A percentile compares a stretch with the other conserved stretches of the same genome.
Conservation (phyloP, 169 alveolate species). For the Neospora caninum region DNA sequence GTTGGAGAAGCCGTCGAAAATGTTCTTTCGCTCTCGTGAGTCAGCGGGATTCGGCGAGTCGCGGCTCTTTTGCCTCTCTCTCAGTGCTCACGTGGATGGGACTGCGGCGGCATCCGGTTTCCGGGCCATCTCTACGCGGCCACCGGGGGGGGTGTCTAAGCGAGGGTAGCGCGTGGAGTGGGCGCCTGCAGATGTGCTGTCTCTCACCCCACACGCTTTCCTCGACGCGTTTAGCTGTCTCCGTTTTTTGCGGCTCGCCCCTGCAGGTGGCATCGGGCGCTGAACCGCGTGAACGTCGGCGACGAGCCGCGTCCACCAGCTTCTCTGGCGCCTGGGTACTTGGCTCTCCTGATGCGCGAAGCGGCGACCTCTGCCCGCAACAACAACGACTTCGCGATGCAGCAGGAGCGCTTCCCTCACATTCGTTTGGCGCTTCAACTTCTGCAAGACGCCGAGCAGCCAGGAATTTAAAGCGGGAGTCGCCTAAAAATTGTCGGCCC, state of each 20-base stretch:
- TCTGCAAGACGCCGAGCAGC: constrained; percentile 6
- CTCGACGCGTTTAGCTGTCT: neutral
- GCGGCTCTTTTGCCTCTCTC: no score
- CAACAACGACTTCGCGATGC: constrained; percentile 21
- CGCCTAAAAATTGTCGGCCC: no score
- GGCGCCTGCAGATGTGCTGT: no score
- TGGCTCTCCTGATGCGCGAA: constrained; percentile 16
- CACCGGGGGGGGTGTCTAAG: no score
- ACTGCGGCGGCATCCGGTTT: no score
- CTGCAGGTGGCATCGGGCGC: constrained; percentile 44
- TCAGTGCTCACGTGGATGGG: no score
- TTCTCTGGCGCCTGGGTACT: neutral
- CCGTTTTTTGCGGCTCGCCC: neutral
- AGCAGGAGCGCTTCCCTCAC: constrained; percentile 39
- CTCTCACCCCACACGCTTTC: no score
- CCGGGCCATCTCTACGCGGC: no score
- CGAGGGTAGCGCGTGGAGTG: no score
- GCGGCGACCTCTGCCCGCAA: constrained; percentile 32
- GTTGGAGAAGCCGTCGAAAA: constrained; percentile 8
- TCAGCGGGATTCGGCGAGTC: neutral
- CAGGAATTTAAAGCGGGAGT: neutral
- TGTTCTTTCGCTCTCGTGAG: neutral
- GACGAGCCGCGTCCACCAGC: constrained; percentile 39
- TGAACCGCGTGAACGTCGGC: constrained; percentile 21
- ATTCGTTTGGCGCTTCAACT: constrained; percentile 30